Evolutionary conservation across 805 yeast genomes (phyloP).

Genomic region (Myxozyma monticola): DNA sequence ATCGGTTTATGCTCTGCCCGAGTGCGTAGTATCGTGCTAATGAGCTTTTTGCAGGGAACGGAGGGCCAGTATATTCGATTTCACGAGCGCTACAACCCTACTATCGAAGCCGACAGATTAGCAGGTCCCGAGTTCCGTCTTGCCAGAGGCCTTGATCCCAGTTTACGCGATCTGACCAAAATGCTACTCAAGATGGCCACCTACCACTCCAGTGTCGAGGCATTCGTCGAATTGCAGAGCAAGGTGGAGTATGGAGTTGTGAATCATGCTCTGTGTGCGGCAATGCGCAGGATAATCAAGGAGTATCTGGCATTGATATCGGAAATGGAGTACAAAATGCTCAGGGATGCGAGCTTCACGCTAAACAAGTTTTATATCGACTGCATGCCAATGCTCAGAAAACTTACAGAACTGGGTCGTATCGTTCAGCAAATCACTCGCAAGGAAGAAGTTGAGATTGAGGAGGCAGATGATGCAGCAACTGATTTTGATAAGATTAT

Average conservation of each 20-base stretch:
- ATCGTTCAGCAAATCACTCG: conserved; percentile 49
- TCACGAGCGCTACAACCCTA: conserved; percentile 59
- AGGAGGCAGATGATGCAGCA: conserved; percentile 38
- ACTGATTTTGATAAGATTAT: conserved; percentile 46
- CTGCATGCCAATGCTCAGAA: conserved; percentile 42
- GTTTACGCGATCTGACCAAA: conserved; percentile 68
- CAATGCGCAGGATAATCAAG: conserved; percentile 50
- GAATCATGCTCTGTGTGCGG: conserved; percentile 68
- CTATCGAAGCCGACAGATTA: conserved; percentile 45
- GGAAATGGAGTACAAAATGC: conserved; percentile 56
- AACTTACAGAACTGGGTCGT: conserved; percentile 58
- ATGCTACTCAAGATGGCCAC: conserved; percentile 63
- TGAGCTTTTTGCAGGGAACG: conserved; percentile 45
- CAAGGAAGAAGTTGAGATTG: conserved; percentile 41
- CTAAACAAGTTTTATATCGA: conserved; percentile 60
- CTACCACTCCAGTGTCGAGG: conserved; percentile 55
- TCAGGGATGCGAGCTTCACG: conserved; percentile 52
- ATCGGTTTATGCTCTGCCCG: too few relatives aligned
- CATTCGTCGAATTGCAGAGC: conserved; percentile 63
- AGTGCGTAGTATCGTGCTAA: neutral
- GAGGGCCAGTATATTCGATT: conserved; percentile 80
- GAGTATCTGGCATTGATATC: conserved; percentile 36
- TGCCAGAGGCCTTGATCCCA: conserved; percentile 69
- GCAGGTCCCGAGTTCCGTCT: conserved; percentile 75
- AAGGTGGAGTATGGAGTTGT: conserved; percentile 62